These are phyloP conservation scores for Dunaliella primolecta DNA, from an alignment of 139 green algal species.

Conservation along the genomic window DNA sequence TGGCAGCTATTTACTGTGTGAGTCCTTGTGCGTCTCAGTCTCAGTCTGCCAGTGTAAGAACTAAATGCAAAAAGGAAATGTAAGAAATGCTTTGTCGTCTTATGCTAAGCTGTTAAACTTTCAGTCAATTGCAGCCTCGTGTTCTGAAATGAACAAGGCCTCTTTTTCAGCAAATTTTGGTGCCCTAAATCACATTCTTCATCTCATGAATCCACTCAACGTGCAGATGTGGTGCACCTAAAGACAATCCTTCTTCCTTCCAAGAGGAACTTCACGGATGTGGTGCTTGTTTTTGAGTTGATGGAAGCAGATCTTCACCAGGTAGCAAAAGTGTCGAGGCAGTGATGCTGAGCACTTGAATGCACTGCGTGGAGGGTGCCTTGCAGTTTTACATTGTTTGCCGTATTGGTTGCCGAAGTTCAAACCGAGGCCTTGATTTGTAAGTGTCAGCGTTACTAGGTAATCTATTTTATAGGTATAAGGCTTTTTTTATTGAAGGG, in stretches of 20 bases:
- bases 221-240: conserved; percentile 87
- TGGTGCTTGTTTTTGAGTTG: conserved; percentile 77
- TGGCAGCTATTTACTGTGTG: not conserved
- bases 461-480: not conserved
- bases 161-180: too few species aligned
- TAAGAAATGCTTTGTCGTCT: too few species aligned
- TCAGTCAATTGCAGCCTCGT: too few species aligned
- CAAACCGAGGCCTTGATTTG: too few species aligned
- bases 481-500: not conserved
- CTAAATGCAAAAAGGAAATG: too few species aligned
- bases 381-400: too few species aligned
- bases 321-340: too few species aligned
- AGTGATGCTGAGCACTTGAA: too few species aligned
- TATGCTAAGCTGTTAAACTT: too few species aligned
- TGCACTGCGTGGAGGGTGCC: too few species aligned
- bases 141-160: too few species aligned
- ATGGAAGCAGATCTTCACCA: conserved; percentile 16
- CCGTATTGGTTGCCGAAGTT: too few species aligned
- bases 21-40: not conserved
- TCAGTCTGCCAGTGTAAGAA: not conserved
- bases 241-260: conserved; percentile 98
- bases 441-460: not conserved
- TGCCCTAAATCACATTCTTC: not conserved
- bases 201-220: not conserved
- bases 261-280: conserved; percentile 91